A percentile compares a stretch with the other conserved stretches of the same genome.
Evolutionary conservation across 164 flowering plant genomes (phyloP).

Genomic region (Taxillus chinensis): DNA sequence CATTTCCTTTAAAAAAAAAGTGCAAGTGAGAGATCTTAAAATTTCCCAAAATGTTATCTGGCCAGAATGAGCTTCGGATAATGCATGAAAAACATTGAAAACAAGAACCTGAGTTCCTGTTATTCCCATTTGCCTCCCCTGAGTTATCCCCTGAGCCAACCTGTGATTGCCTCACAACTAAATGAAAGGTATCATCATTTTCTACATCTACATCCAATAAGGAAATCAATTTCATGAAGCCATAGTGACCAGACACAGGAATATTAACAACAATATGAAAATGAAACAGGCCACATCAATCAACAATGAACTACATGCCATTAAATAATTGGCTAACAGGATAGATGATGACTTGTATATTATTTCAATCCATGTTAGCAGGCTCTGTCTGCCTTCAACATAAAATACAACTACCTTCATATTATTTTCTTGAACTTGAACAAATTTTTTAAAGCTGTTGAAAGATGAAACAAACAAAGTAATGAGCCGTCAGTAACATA

Average conservation of each 20-base stretch:
- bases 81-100: not conserved
- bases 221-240: conserved; percentile 8
- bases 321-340: too few relatives aligned
- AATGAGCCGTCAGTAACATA: too few relatives aligned
- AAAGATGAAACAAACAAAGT: too few relatives aligned
- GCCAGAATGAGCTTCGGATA: not conserved
- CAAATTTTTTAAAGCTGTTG: too few relatives aligned
- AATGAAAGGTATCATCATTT: conserved; percentile 83
- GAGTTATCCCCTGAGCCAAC: conserved; percentile 33
- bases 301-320: too few relatives aligned
- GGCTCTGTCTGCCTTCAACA: too few relatives aligned
- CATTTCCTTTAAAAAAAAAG: conserved; percentile 41
- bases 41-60: not conserved
- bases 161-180: conserved; percentile 76
- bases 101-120: conserved; percentile 33
- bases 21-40: not conserved
- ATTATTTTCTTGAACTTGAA: too few relatives aligned
- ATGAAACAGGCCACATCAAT: too few relatives aligned
- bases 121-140: conserved; percentile 36
- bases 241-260: not conserved
- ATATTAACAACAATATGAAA: too few relatives aligned
- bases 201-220: conserved; percentile 65
- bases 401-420: too few relatives aligned
- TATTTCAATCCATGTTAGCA: too few relatives aligned
- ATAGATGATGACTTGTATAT: too few relatives aligned